Base-by-base conservation (phyloP, 2,329 filamentous ascomycete genomes). In the Lecanicillium sp. region DNA sequence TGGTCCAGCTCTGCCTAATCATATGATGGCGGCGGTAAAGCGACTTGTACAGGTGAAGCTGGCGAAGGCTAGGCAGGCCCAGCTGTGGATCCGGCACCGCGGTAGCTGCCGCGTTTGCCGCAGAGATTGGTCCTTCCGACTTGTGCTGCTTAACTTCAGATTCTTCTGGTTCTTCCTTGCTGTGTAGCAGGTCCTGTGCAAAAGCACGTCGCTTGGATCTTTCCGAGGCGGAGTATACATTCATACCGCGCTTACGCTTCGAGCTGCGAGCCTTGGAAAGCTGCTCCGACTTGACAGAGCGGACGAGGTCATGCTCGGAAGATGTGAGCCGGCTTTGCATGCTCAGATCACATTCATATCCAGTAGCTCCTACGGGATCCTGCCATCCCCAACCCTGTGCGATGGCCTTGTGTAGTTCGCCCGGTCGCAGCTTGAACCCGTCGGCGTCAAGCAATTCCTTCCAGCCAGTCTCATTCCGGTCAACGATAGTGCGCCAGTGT, bases 371-470 rank as follows among this genome's bases (percentile, higher is more conserved):
- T 40, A 78, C 75, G 1, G 89, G 86, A 54, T 90, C 86, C 57
- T 98, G 92, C 88, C 92, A 98, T 12, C 89, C 92, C 92, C 92
- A 98, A 12, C 92, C 92, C 65, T 96, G 86, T 30, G 71, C 68
- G 40, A 96, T 88, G 20, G 92, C 89, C 49, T 82, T 81, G 47
- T 86, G 80, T 17, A 98, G 70, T 59, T 98, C 92, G 14, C 85
- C 86, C 1, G 80, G 70, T 0, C 87, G 81, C 2, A 98, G 67
- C 19, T 67, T 67, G 58, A 85, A 95, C 0, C 87, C 87, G 56
- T 95, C 88, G 1, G 70, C 71, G 45, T 95, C 88, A 30, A 98
- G 80, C 1, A 95, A 69, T 46, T 89, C 84, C 62, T 94, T 96
- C 92, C 92, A 98, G 12, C 89, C 87, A 34, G 83, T 89, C 62